Evolutionary conservation across 2,329 filamentous ascomycete species (phyloP).

Genomic region (Ilyonectria destructans): DNA sequence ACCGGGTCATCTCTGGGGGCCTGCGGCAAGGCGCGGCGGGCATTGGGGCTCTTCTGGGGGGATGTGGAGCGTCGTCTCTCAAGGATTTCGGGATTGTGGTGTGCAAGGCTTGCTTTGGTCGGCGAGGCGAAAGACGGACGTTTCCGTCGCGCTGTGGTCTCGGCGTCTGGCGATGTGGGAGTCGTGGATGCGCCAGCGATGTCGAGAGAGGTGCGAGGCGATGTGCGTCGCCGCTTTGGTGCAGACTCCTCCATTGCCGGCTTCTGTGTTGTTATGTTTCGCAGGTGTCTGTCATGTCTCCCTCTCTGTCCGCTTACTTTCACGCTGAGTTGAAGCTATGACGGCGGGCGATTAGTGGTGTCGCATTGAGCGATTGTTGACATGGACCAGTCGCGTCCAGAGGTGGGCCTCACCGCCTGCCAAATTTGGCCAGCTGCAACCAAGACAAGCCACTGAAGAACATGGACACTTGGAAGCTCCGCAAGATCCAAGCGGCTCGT

Average conservation of each 20-base stretch:
- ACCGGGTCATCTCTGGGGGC: slow-evolving; percentile 40
- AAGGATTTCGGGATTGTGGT: slow-evolving; percentile 73
- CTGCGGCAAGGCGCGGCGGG: slow-evolving; percentile 22
- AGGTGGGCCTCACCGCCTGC: slow-evolving; percentile 49
- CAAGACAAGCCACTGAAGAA: slow-evolving; percentile 10
- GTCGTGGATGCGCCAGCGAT: slow-evolving; percentile 54
- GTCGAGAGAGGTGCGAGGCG: slow-evolving; percentile 61
- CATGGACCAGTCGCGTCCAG: slow-evolving; percentile 44
- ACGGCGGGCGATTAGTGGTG: slow-evolving; percentile 32
- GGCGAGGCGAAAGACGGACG: slow-evolving; percentile 78
- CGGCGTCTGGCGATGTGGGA: slow-evolving; percentile 44
- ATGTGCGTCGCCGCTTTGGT: slow-evolving; percentile 76
- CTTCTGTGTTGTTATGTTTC: background rate
- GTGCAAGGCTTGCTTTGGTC: slow-evolving; percentile 75
- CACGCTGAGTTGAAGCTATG: slow-evolving; percentile 16
- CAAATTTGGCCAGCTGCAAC: slow-evolving; percentile 8
- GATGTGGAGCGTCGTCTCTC: slow-evolving; percentile 61
- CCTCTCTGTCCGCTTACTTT: background rate
- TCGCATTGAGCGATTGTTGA: slow-evolving; percentile 49
- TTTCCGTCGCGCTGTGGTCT: slow-evolving; percentile 52
- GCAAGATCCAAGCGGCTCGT: background rate
- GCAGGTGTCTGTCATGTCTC: slow-evolving; percentile 35
- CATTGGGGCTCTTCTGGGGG: slow-evolving; percentile 50
- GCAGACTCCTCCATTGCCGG: slow-evolving; percentile 68
- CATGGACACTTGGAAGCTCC: background rate